Percentiles rank a stretch among this genome's conserved stretches.
Evolutionary conservation across 2,329 filamentous ascomycete genomes (phyloP).

Genomic region (Penicillium sp.): DNA sequence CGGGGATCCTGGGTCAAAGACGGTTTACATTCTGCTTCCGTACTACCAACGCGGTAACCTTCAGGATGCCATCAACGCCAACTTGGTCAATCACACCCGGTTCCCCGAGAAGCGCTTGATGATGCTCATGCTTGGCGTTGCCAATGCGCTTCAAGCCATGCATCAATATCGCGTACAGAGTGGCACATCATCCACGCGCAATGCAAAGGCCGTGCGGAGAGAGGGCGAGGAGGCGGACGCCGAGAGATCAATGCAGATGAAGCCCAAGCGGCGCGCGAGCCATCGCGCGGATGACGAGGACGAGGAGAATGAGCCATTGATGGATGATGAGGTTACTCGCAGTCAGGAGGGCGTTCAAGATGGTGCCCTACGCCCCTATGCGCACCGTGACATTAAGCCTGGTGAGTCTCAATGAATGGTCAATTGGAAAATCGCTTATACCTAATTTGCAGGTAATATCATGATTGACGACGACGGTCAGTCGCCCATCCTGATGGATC

Average conservation of each 20-base stretch:
- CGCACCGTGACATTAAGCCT: constrained; percentile 96
- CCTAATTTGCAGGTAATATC: constrained; percentile 72
- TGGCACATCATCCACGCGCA: constrained; percentile 53
- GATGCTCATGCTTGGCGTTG: constrained; percentile 88
- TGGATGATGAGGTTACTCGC: constrained; percentile 71
- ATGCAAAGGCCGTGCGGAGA: constrained; percentile 55
- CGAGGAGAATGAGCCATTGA: constrained; percentile 77
- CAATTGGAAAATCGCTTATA: not conserved
- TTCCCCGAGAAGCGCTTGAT: constrained; percentile 89
- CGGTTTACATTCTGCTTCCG: constrained; percentile 91
- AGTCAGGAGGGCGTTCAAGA: constrained; percentile 67
- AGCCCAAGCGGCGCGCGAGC: constrained; percentile 43
- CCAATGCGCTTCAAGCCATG: constrained; percentile 82
- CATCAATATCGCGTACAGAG: constrained; percentile 74
- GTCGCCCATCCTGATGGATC: constrained; percentile 92
- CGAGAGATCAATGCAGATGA: constrained; percentile 39
- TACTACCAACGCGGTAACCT: constrained; percentile 95
- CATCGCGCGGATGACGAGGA: constrained; percentile 66
- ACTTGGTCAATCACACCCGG: constrained; percentile 87
- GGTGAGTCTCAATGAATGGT: constrained; percentile 53
- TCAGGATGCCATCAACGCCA: constrained; percentile 98
- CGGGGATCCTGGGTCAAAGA: constrained; percentile 69
- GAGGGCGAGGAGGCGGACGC: constrained; percentile 57
- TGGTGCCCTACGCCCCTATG: constrained; percentile 74
- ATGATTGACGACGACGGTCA: constrained; percentile 94